Base-by-base conservation (phyloP, 306 rosid species). In the Cicer cuneatum region DNA sequence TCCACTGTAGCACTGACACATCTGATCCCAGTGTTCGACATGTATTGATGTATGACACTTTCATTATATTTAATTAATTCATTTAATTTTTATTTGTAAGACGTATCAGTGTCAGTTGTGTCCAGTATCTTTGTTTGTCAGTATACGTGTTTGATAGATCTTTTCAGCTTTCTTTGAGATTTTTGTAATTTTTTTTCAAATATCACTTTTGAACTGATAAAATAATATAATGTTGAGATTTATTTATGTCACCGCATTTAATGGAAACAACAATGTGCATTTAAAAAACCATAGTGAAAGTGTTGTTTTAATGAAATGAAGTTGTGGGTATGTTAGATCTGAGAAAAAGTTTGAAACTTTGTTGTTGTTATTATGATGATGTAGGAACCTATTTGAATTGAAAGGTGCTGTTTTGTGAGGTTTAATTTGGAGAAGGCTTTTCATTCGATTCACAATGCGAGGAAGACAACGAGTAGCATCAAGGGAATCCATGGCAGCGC, bases 401-500 rank as follows among this genome's bases (percentile, higher is more conserved):
- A 5, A 64, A 65, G 51, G 13, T 42, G 46, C 54, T 46, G 61
- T 51, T 13, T 78, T 75, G 72, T 54, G 8, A 74, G 43, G 3
- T 71, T 83, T 3, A 29, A 29, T 29, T 29, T 47, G 76, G 78
- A 74, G 54, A 85, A 66, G 87, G 76, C 43, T 63, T 85, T 15
- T 29, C 33, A 29, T 54, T 46, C 59, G 70, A 39, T 86, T 72
- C 67, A 80, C 85, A 39, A 89, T 92, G 97, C 80, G 97, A 56
- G 96, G 96, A 69, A 79, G 96, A 68, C 86, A 86, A 74, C 91
- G 97, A 62, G 90, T 69, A 48, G 57, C 75, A 40, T 80, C 89
- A 29, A 89, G 59, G 78, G 97, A 91, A 5, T 24, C 66, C 43
- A 15, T 73, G 6, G n/a, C 16, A 72, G 81, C 38, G 41, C 69